Percentiles rank a stretch among this genome's conserved stretches.
These are phyloP conservation scores for Podila clonocystis DNA, from an alignment of 192 early-diverging fungal genomes.

Conservation along the genomic window DNA sequence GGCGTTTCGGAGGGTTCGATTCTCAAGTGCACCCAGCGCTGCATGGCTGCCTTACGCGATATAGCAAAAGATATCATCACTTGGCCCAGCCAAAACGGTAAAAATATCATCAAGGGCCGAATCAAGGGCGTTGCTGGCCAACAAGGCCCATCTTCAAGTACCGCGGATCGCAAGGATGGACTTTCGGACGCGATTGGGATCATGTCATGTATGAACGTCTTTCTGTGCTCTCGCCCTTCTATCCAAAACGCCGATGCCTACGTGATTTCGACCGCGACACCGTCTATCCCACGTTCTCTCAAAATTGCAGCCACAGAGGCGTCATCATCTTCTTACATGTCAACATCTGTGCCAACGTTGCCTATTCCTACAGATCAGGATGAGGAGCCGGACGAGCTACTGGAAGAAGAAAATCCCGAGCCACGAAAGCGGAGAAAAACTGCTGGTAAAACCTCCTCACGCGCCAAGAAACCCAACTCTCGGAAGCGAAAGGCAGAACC, in stretches of 20 bases:
- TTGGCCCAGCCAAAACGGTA: slow-evolving; percentile 31
- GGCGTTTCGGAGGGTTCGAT: slow-evolving; percentile 41
- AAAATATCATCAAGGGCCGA: slow-evolving; percentile 18
- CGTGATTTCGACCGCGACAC: slow-evolving; percentile 8
- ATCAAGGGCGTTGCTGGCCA: slow-evolving; percentile 13
- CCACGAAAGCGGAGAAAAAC: not conserved
- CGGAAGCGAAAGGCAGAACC: no score
- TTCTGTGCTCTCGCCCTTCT: slow-evolving; percentile 18
- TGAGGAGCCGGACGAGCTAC: not conserved
- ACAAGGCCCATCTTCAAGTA: not conserved
- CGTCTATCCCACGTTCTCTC: slow-evolving; percentile 1
- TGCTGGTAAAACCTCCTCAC: not conserved
- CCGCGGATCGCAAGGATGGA: not conserved
- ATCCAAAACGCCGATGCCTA: slow-evolving; percentile 17
- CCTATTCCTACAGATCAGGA: not conserved
- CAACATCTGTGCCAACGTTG: not conserved
- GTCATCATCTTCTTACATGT: not conserved
- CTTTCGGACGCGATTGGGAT: slow-evolving; percentile 30
- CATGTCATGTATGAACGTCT: slow-evolving; percentile 15
- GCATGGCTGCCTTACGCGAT: slow-evolving; percentile 30
- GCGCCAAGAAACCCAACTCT: no score
- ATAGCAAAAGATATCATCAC: slow-evolving; percentile 24
- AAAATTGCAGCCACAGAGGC: not conserved
- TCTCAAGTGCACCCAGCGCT: slow-evolving; percentile 38
- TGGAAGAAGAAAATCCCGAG: not conserved